These are phyloP conservation scores for Globisporangium okanoganense DNA, from an alignment of 352 stramenopile genomes.

Conservation along the genomic window DNA sequence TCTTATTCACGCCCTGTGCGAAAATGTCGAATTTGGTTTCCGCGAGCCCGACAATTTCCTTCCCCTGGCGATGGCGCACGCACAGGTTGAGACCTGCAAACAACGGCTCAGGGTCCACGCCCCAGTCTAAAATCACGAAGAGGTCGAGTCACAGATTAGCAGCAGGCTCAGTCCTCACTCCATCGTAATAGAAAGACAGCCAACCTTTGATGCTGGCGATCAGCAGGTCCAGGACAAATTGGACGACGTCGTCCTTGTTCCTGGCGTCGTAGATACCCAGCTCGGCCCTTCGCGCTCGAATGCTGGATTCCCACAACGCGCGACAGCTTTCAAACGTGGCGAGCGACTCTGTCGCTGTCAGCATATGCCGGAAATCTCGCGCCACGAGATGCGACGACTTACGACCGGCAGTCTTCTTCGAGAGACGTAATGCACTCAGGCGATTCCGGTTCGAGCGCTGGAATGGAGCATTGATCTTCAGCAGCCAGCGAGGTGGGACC, in stretches of 20 bases:
- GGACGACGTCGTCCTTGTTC: slow-evolving; percentile 36
- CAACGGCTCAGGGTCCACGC: slow-evolving; percentile 55
- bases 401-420: slow-evolving; percentile 25
- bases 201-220: slow-evolving; percentile 57
- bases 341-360: slow-evolving; percentile 23
- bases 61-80: slow-evolving; percentile 42
- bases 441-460: slow-evolving; percentile 56
- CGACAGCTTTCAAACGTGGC: slow-evolving; percentile 46
- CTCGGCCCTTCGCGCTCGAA: slow-evolving; percentile 24
- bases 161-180: neutral
- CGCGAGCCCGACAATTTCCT: slow-evolving; percentile 27
- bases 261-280: slow-evolving; percentile 24
- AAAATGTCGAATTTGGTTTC: slow-evolving; percentile 58
- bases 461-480: slow-evolving; percentile 50
- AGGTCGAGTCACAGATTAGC: neutral
- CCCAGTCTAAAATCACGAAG: slow-evolving; percentile 37
- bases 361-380: slow-evolving; percentile 34
- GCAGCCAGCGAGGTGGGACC: slow-evolving; percentile 49
- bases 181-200: neutral
- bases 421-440: slow-evolving; percentile 33
- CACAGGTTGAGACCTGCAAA: slow-evolving; percentile 70
- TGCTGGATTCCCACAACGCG: slow-evolving; percentile 36
- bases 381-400: slow-evolving; percentile 48
- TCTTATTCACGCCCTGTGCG: slow-evolving; percentile 44
- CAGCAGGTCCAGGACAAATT: slow-evolving; percentile 50